Conservation (phyloP, 2,329 filamentous ascomycete genomes). For the Venturia nashicola region DNA sequence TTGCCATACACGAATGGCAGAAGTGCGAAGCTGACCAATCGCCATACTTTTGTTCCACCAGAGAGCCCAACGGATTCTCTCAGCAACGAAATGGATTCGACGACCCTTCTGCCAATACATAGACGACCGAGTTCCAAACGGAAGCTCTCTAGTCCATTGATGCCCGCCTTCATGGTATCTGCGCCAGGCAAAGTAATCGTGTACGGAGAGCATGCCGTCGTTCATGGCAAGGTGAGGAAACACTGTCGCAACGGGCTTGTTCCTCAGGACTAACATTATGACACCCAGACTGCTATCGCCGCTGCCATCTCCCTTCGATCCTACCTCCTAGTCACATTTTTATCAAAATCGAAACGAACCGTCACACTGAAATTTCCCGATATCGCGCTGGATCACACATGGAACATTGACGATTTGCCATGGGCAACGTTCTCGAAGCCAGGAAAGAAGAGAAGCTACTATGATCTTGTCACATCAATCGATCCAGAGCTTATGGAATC, state of each 20-base stretch:
- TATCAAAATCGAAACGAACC: constrained; percentile 83
- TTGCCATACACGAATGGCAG: constrained; percentile 2
- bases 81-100: not conserved
- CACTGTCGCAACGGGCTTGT: not conserved
- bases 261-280: constrained; percentile 13
- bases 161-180: constrained; percentile 94
- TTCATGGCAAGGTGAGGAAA: constrained; percentile 68
- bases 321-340: constrained; percentile 87
- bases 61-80: constrained; percentile 4
- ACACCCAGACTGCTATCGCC: constrained; percentile 69
- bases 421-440: constrained; percentile 73
- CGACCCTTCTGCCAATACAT: not conserved
- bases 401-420: constrained; percentile 85
- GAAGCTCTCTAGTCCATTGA: constrained; percentile 42
- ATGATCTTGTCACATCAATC: constrained; percentile 66
- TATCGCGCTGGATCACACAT: constrained; percentile 78
- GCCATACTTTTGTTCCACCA: not conserved
- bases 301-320: constrained; percentile 91
- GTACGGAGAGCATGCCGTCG: constrained; percentile 96
- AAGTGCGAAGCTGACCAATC: not conserved
- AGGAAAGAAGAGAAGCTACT: constrained; percentile 88
- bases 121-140: constrained; percentile 8
- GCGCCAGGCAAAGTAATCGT: constrained; percentile 97
- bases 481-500: constrained; percentile 72
- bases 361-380: constrained; percentile 85